A percentile compares a stretch with the other conserved stretches of the same genome.
phyloP scores from a whole-genome alignment of 441 rosid genomes.

The Euphorbia celastroides region DNA sequence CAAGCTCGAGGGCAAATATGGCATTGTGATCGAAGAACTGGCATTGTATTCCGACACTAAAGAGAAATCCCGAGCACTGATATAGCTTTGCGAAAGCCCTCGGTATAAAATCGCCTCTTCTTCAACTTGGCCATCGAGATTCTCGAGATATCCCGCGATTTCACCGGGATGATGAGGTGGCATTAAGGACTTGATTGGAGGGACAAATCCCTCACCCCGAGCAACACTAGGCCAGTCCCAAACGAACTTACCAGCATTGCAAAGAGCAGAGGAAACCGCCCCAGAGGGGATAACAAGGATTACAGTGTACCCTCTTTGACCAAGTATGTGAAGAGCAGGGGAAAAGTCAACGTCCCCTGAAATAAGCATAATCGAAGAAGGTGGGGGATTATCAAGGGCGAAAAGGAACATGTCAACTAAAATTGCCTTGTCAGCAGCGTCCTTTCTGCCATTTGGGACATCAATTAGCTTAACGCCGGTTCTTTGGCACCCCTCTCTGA shows the following conservation, averaged over 20 bases:
- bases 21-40: constrained; percentile 28
- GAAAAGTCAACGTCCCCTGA: constrained; percentile 96
- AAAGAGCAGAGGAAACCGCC: constrained; percentile 77
- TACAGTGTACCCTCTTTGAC: constrained; percentile 85
- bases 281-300: constrained; percentile 86
- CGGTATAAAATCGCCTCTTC: constrained; percentile 71
- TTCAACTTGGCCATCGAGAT: constrained; percentile 21
- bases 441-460: constrained; percentile 96
- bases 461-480: constrained; percentile 91
- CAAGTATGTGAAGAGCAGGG: constrained; percentile 89
- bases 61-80: constrained; percentile 55
- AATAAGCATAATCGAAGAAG: constrained; percentile 82
- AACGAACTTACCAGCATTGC: constrained; percentile 84
- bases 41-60: constrained; percentile 39
- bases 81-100: constrained; percentile 55
- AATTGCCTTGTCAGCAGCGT: constrained; percentile 96
- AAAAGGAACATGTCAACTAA: constrained; percentile 93
- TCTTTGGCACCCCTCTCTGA: constrained; percentile 96
- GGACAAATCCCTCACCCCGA: constrained; percentile 93
- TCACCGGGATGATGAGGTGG: constrained; percentile 45
- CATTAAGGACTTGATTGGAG: constrained; percentile 34
- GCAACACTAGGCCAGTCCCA: constrained; percentile 99
- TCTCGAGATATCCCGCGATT: constrained; percentile 37
- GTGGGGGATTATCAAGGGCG: constrained; percentile 83
- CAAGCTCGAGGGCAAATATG: constrained; percentile 33